phyloP scores from a whole-genome alignment of 768 basidiomycete species.

The Harrya chromipes region DNA sequence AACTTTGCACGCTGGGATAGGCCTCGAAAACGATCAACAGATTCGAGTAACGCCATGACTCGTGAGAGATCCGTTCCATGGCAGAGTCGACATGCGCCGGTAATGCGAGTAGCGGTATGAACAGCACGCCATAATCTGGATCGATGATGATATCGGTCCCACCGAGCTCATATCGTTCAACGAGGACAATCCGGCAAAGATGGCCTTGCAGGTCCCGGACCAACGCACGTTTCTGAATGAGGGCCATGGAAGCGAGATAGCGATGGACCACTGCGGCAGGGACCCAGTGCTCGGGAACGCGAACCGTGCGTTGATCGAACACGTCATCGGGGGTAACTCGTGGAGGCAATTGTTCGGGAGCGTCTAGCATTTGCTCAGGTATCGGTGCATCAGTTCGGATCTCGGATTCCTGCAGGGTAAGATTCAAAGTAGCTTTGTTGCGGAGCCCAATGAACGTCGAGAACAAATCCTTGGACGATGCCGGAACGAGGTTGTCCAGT shows the following conservation, averaged over 20 bases:
- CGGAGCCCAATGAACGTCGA: slow-evolving; percentile 26
- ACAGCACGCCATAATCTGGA: slow-evolving; percentile 54
- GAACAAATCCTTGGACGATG: slow-evolving; percentile 26
- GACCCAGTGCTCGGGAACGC: slow-evolving; percentile 33
- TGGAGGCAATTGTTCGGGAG: slow-evolving; percentile 16
- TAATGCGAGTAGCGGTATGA: slow-evolving; percentile 43
- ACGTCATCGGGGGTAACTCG: slow-evolving; percentile 39
- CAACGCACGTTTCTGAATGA: slow-evolving; percentile 66
- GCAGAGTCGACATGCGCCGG: slow-evolving; percentile 48
- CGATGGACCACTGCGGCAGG: slow-evolving; percentile 44
- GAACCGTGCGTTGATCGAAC: slow-evolving; percentile 43
- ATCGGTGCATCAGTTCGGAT: slow-evolving; percentile 10
- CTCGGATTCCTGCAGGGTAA: slow-evolving; percentile 8
- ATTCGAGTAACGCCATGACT: slow-evolving; percentile 61
- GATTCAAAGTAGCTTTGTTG: slow-evolving; percentile 11
- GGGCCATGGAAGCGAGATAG: slow-evolving; percentile 66
- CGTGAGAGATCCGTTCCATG: slow-evolving; percentile 40
- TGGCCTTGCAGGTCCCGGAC: slow-evolving; percentile 47
- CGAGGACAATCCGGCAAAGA: slow-evolving; percentile 49
- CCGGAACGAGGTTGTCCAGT: slow-evolving; percentile 22
- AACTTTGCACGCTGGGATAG: slow-evolving; percentile 49
- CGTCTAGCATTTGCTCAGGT: slow-evolving; percentile 2
- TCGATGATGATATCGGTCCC: slow-evolving; percentile 69
- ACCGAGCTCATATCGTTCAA: slow-evolving; percentile 60
- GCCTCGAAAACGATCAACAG: slow-evolving; percentile 67